Conservation (phyloP, 1,284 basidiomycete genomes). For the Cyathus pygmaeus region DNA sequence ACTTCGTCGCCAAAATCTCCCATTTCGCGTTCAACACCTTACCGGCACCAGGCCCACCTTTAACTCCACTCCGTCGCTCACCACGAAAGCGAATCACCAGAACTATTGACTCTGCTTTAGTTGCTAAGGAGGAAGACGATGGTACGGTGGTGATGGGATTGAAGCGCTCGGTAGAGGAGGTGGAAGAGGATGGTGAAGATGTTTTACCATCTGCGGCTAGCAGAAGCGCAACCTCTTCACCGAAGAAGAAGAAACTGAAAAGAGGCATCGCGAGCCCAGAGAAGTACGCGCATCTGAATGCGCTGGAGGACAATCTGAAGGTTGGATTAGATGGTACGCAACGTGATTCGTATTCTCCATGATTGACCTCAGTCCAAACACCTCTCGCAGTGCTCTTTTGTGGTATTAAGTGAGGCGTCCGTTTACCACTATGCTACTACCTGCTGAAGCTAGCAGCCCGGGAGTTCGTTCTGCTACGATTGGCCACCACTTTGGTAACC, state of each 20-base stretch:
- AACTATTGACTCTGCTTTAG: not conserved
- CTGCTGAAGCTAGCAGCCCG: constrained; percentile 49
- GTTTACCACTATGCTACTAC: not conserved
- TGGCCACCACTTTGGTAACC: constrained; percentile 79
- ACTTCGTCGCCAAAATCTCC: not conserved
- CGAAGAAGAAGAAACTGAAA: constrained; percentile 37
- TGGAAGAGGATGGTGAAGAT: not conserved
- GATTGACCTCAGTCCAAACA: not conserved
- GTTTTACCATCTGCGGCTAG: not conserved
- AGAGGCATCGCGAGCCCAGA: constrained; percentile 57
- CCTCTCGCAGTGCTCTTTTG: constrained; percentile 66
- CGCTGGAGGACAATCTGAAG: constrained; percentile 52
- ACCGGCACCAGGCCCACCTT: not conserved
- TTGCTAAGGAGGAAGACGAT: not conserved
- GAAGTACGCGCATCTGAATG: constrained; percentile 56
- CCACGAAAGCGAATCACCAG: not conserved
- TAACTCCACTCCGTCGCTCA: not conserved
- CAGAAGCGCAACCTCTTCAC: not conserved
- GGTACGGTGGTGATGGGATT: not conserved
- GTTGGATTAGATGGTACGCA: constrained; percentile 48
- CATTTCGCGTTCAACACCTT: not conserved
- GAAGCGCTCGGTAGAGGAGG: not conserved
- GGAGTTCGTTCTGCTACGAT: constrained; percentile 67
- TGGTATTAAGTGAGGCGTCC: constrained; percentile 66
- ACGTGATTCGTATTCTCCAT: not conserved